Base-by-base conservation (phyloP, 106 monocot genomes). In the Iris macrosiphon region DNA sequence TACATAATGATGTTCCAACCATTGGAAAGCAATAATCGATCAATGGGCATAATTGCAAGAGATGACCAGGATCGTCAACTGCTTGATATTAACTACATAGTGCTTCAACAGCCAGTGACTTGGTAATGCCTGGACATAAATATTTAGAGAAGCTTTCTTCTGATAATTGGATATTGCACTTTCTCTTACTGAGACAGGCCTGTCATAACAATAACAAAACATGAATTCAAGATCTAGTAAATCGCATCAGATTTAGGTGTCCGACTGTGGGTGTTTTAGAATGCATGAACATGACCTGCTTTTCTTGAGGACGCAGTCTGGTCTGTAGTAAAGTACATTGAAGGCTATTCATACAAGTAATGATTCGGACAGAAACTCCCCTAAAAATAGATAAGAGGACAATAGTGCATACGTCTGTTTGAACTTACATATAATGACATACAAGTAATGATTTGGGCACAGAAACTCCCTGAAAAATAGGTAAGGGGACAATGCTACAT, bases 61-160 rank as follows among this genome's bases (percentile, higher is more conserved):
- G 18, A 52, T 17, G 19, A 24, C 31, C 30, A 32, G 15, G 3
- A 19, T 7, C n/a, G 18, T n/a, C n/a, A n/a, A n/a, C n/a, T 20
- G 20, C 7, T 37, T 28, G 8, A 19, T 38, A 17, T 51, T 77
- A 87, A 40, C 60, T 47, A 25, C 93, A 88, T 17, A 49, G 37
- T 28, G 79, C 94, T 74, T 93, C 80, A 52, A 85, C 70, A 20
- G 85, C 94, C 41, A 89, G 76, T 59, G 73, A 47, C 71, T 89
- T 89, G 0, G 63, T 66, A 37, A 75, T 64, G 6, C 79, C 71
- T 1, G 77, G 54, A 34, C 89, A 95, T 33, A 65, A 53, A 62
- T 79, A 73, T 18, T 63, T 59, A 3, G 44, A 46, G 46, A 94
- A 94, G 49, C 28, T 38, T 11, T 72, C 66, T 45, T 78, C 54